Conservation (phyloP, 139 green algal genomes). For the Zygnema cylindricum region DNA sequence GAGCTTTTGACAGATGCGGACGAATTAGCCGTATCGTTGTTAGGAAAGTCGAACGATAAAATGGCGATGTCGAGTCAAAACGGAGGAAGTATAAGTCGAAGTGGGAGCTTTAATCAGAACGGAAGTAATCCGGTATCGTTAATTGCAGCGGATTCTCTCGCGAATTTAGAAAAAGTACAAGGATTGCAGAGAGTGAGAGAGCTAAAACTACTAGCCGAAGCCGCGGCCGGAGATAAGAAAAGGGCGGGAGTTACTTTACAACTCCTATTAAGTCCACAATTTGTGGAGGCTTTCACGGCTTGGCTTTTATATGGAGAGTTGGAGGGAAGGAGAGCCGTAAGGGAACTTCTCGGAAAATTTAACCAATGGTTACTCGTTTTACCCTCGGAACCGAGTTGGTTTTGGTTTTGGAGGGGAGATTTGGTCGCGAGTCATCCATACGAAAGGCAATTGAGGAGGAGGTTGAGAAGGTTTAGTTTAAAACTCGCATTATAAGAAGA, state of each 20-base stretch:
- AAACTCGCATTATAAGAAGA: background rate
- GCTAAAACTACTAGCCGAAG: background rate
- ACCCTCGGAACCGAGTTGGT: background rate
- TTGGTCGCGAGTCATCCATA: background rate
- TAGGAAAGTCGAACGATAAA: background rate
- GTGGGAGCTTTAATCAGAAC: background rate
- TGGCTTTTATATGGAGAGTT: background rate
- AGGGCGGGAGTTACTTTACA: background rate
- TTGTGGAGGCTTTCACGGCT: background rate
- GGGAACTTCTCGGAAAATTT: slow-evolving; percentile 3
- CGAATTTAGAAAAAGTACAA: slow-evolving; percentile 1
- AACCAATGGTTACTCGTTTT: background rate
- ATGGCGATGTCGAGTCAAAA: background rate
- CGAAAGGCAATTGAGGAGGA: background rate
- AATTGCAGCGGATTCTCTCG: background rate
- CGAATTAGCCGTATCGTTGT: background rate
- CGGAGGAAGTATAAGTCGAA: background rate
- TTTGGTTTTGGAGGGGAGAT: background rate
- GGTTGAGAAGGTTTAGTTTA: background rate
- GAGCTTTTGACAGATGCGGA: slow-evolving; percentile 2
- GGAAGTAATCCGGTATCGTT: background rate
- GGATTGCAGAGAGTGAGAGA: slow-evolving; percentile 2
- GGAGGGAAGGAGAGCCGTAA: background rate
- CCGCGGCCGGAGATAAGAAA: background rate
- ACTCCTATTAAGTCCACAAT: background rate